Conservation (phyloP, 306 rosid genomes). For the Notholithocarpus densiflorus region DNA sequence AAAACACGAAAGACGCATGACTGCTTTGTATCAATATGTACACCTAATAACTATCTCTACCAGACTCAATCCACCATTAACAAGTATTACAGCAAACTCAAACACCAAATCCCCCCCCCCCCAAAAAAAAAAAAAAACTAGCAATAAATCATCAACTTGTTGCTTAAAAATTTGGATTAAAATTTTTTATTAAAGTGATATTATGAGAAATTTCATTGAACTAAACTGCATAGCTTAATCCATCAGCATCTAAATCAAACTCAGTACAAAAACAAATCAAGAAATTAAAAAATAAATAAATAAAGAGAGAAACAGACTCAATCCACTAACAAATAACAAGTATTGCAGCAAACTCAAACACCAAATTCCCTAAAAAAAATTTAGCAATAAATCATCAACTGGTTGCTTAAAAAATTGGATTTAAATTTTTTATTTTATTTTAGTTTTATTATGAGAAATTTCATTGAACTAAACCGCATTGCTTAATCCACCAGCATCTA, state of each 20-base stretch:
- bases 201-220: neutral
- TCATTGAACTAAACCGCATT: too few species aligned
- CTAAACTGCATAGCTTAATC: neutral
- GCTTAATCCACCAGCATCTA: neutral
- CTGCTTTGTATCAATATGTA: conserved; percentile 29
- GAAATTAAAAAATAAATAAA: too few species aligned
- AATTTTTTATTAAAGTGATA: too few species aligned
- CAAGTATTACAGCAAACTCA: neutral
- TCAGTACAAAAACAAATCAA: neutral
- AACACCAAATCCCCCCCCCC: neutral
- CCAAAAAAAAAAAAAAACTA: too few species aligned
- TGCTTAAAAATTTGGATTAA: too few species aligned
- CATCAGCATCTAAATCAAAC: neutral
- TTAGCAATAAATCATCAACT: neutral
- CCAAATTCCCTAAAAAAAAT: too few species aligned
- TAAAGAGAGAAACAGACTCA: too few species aligned
- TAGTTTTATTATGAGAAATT: too few species aligned
- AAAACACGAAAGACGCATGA: conserved; percentile 40
- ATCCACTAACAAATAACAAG: neutral
- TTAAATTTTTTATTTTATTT: too few species aligned
- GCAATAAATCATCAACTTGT: neutral
- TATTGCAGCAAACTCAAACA: too few species aligned
- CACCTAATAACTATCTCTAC: conserved; percentile 14
- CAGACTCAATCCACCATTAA: neutral
- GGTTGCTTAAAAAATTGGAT: too few species aligned